A percentile compares a stretch with the other conserved stretches of the same genome.
Conservation (phyloP, 345 rosid genomes). For the Theobroma cacao region DNA sequence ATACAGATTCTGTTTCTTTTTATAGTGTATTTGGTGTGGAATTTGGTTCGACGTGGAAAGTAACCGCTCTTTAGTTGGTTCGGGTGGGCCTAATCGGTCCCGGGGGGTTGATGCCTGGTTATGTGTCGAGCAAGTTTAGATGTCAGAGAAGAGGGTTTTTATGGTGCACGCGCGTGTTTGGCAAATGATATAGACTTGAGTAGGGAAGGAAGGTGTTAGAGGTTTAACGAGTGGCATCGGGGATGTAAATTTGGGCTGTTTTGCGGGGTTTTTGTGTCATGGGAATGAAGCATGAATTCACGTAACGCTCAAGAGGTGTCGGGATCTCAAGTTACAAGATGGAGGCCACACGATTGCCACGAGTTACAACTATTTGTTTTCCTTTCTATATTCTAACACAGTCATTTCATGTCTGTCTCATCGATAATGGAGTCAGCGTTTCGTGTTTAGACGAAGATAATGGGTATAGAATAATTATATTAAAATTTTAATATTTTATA, state of each 20-base stretch:
- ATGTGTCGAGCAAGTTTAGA: constrained; percentile 14
- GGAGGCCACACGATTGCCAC: too few species aligned
- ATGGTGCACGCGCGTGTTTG: constrained; percentile 4
- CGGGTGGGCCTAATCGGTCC: not conserved
- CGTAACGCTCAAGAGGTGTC: too few species aligned
- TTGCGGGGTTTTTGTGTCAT: not conserved
- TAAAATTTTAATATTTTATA: too few species aligned
- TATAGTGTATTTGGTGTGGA: not conserved
- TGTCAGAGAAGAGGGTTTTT: not conserved
- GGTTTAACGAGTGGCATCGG: constrained; percentile 3
- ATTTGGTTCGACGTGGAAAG: constrained; percentile 1
- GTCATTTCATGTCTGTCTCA: too few species aligned
- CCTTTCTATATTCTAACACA: too few species aligned
- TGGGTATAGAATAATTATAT: too few species aligned
- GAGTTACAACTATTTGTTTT: too few species aligned
- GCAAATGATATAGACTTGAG: constrained; percentile 1
- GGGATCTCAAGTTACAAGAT: too few species aligned
- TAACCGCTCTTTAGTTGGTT: constrained; percentile 1
- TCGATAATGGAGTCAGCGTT: too few species aligned
- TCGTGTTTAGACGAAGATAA: too few species aligned
- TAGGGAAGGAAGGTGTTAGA: not conserved
- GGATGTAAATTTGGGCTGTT: not conserved
- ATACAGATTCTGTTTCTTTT: not conserved
- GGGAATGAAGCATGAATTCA: not conserved
- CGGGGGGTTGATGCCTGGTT: not conserved